A percentile compares a stretch with the other conserved stretches of the same genome.
phyloP scores from a whole-genome alignment of 2,329 filamentous ascomycete species.

The Colletotrichum sp. region DNA sequence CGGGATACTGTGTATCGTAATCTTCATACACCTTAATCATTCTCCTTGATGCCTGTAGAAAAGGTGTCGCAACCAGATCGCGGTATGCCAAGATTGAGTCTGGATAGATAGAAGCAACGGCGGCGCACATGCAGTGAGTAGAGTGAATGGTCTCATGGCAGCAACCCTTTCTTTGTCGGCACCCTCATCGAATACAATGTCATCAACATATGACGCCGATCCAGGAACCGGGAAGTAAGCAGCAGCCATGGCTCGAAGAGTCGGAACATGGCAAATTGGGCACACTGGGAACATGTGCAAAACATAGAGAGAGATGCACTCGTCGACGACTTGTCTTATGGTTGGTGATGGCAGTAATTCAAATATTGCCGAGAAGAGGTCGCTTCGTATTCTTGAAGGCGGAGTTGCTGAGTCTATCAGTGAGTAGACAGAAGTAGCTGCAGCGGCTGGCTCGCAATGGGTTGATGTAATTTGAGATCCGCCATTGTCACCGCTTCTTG shows the following conservation, averaged over 20 bases:
- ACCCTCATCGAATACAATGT: background rate
- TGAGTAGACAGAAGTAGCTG: background rate
- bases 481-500: background rate
- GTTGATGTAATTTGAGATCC: background rate
- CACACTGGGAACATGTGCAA: background rate
- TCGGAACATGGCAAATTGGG: background rate
- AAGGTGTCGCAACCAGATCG: constrained; percentile 39
- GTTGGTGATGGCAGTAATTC: background rate
- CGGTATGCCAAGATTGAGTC: constrained; percentile 44
- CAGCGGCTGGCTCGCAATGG: background rate
- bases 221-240: background rate
- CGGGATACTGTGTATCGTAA: constrained; percentile 44
- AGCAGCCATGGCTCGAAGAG: background rate
- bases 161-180: background rate
- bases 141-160: constrained; percentile 28
- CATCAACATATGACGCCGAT: background rate
- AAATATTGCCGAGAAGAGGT: background rate
- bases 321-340: background rate
- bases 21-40: constrained; percentile 43
- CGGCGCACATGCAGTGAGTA: constrained; percentile 47
- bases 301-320: background rate
- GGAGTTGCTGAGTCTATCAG: background rate
- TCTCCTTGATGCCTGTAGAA: constrained; percentile 42
- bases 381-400: background rate
- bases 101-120: constrained; percentile 33